phyloP scores from a whole-genome alignment of 257 asterid genomes.

The Plantago ovata region DNA sequence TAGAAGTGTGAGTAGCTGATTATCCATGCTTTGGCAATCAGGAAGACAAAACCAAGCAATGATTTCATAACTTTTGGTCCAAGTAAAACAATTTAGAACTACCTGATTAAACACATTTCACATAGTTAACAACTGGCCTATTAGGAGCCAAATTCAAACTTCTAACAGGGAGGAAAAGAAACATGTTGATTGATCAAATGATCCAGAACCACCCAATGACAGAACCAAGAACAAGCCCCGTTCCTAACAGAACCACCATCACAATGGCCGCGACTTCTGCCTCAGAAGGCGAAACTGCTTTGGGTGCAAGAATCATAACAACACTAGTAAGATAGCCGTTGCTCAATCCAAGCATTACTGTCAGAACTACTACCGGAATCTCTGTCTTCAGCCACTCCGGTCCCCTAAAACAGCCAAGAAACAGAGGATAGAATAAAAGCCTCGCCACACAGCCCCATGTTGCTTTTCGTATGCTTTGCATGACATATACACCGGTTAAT shows the following conservation, averaged over 20 bases:
- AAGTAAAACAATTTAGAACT: too few relatives aligned
- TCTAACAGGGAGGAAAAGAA: too few relatives aligned
- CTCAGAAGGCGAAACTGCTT: constrained; percentile 44
- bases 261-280: constrained; percentile 74
- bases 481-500: constrained; percentile 40
- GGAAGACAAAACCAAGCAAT: too few relatives aligned
- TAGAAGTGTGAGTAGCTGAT: too few relatives aligned
- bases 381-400: constrained; percentile 74
- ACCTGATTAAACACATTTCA: too few relatives aligned
- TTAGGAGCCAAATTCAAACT: too few relatives aligned
- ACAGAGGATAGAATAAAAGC: constrained; percentile 63
- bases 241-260: constrained; percentile 60
- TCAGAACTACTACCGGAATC: constrained; percentile 49
- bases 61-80: too few relatives aligned
- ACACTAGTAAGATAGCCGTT: constrained; percentile 83
- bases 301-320: constrained; percentile 78
- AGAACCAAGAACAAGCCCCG: constrained; percentile 41
- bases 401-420: constrained; percentile 59
- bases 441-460: constrained; percentile 60
- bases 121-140: too few relatives aligned
- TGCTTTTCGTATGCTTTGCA: constrained; percentile 39
- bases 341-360: constrained; percentile 52
- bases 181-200: constrained; percentile 26
- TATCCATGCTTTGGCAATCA: too few relatives aligned
- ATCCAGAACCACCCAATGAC: constrained; percentile 79